These are phyloP conservation scores for Dissoconium aciculare DNA, from an alignment of 2,329 filamentous ascomycete genomes.

Conservation along the genomic window DNA sequence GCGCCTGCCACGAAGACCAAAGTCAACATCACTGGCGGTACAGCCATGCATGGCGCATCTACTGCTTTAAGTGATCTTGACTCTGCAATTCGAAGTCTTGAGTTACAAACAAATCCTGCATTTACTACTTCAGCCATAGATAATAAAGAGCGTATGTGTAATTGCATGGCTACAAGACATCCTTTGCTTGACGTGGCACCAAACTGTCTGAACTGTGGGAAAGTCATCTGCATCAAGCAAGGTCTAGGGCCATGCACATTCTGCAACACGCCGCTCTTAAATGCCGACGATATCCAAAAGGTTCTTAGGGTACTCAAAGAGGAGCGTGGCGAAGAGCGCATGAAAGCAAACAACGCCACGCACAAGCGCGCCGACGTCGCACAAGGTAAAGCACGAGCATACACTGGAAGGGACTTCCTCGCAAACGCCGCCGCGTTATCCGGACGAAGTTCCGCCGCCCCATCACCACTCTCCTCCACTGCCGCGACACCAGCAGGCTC, in stretches of 20 bases:
- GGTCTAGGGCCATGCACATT: slow-evolving; percentile 89
- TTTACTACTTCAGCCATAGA: slow-evolving; percentile 34
- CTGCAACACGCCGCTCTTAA: slow-evolving; percentile 62
- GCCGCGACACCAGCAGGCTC: slow-evolving; percentile 17
- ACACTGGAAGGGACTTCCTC: slow-evolving; percentile 25
- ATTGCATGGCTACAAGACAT: slow-evolving; percentile 77
- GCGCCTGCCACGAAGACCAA: slow-evolving; percentile 44
- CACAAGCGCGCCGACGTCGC: slow-evolving; percentile 53
- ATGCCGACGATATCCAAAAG: slow-evolving; percentile 56
- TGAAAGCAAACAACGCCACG: slow-evolving; percentile 61
- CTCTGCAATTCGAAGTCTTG: slow-evolving; percentile 73
- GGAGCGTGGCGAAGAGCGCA: slow-evolving; percentile 74
- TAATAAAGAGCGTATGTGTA: slow-evolving; percentile 50
- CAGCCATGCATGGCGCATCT: slow-evolving; percentile 67
- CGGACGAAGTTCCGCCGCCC: slow-evolving; percentile 21
- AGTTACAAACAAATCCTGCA: slow-evolving; percentile 79
- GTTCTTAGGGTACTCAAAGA: slow-evolving; percentile 75
- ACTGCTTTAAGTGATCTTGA: slow-evolving; percentile 53
- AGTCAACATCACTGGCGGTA: slow-evolving; percentile 58
- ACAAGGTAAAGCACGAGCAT: slow-evolving; percentile 22
- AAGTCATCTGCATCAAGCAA: slow-evolving; percentile 89
- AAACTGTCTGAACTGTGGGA: slow-evolving; percentile 84
- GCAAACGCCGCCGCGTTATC: slow-evolving; percentile 17
- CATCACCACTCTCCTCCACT: slow-evolving; percentile 23
- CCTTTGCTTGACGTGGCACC: slow-evolving; percentile 80